A percentile compares a stretch with the other conserved stretches of the same genome.
Evolutionary conservation across 352 stramenopile genomes (phyloP).

Genomic region (Phytophthora cryptogea): DNA sequence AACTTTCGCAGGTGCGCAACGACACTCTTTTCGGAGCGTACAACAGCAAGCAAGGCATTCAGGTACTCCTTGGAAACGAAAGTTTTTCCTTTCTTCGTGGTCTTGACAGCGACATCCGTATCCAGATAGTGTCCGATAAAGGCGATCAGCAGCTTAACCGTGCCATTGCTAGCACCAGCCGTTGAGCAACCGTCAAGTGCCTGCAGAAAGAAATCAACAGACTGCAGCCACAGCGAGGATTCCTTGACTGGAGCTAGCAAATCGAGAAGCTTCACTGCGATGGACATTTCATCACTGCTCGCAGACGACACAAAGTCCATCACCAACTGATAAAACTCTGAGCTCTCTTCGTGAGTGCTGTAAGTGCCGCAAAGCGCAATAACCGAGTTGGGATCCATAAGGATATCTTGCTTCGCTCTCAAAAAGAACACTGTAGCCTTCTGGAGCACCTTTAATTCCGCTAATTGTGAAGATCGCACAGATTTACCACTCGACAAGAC

Average conservation of each 20-base stretch:
- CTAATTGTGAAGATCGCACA: slow-evolving; percentile 23
- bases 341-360: slow-evolving; percentile 31
- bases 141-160: slow-evolving; percentile 41
- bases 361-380: slow-evolving; percentile 56
- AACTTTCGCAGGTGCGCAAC: slow-evolving; percentile 42
- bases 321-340: slow-evolving; percentile 49
- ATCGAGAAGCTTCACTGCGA: slow-evolving; percentile 65
- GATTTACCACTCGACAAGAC: slow-evolving; percentile 33
- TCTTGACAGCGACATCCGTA: slow-evolving; percentile 30
- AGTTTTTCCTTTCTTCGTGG: slow-evolving; percentile 29
- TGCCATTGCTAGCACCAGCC: slow-evolving; percentile 4
- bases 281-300: slow-evolving; percentile 43
- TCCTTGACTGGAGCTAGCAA: slow-evolving; percentile 60
- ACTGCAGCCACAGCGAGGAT: slow-evolving; percentile 64
- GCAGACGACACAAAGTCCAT: slow-evolving; percentile 57
- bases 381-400: slow-evolving; percentile 72
- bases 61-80: slow-evolving; percentile 62
- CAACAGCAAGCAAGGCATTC: slow-evolving; percentile 49
- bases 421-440: slow-evolving; percentile 53
- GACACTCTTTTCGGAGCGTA: slow-evolving; percentile 45
- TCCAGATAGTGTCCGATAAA: slow-evolving; percentile 69
- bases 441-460: slow-evolving; percentile 36
- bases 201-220: slow-evolving; percentile 66
- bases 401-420: slow-evolving; percentile 71
- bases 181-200: slow-evolving; percentile 35